These are phyloP conservation scores for Xerocomellus intermedius DNA, from an alignment of 768 basidiomycete genomes.

Conservation along the genomic window DNA sequence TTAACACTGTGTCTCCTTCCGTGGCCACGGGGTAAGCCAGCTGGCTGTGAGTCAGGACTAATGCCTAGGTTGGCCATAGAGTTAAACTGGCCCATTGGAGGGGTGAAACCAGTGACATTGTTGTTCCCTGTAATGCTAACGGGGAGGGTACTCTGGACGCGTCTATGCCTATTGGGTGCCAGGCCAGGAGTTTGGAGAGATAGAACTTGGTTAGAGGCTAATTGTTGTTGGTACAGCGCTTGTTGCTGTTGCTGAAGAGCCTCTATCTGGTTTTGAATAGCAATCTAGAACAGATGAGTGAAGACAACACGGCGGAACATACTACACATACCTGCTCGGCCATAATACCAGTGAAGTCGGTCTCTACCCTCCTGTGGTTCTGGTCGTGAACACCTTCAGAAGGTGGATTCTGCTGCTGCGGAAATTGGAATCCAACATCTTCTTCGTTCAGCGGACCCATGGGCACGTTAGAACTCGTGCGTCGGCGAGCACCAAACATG, in stretches of 20 bases:
- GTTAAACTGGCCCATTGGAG: slow-evolving; percentile 65
- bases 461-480: slow-evolving; percentile 49
- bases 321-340: slow-evolving; percentile 76
- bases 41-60: slow-evolving; percentile 62
- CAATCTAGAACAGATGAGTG: slow-evolving; percentile 54
- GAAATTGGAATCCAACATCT: slow-evolving; percentile 79
- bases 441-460: slow-evolving; percentile 79
- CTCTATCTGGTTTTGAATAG: slow-evolving; percentile 88
- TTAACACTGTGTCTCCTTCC: slow-evolving; percentile 90
- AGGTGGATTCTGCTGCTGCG: slow-evolving; percentile 55
- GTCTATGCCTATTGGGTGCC: slow-evolving; percentile 71
- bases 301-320: neutral
- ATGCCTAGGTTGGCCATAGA: slow-evolving; percentile 50
- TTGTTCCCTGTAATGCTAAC: slow-evolving; percentile 49
- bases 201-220: slow-evolving; percentile 83
- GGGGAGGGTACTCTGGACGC: slow-evolving; percentile 84
- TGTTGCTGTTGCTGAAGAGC: slow-evolving; percentile 88
- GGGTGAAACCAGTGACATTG: slow-evolving; percentile 30
- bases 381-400: slow-evolving; percentile 32
- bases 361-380: slow-evolving; percentile 57
- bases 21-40: slow-evolving; percentile 76
- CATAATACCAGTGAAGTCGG: slow-evolving; percentile 87
- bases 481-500: slow-evolving; percentile 74
- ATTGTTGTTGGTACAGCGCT: slow-evolving; percentile 84
- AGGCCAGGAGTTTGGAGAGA: slow-evolving; percentile 78